Conservation (phyloP, 345 rosid genomes). For the Gossypium mustelinum region DNA sequence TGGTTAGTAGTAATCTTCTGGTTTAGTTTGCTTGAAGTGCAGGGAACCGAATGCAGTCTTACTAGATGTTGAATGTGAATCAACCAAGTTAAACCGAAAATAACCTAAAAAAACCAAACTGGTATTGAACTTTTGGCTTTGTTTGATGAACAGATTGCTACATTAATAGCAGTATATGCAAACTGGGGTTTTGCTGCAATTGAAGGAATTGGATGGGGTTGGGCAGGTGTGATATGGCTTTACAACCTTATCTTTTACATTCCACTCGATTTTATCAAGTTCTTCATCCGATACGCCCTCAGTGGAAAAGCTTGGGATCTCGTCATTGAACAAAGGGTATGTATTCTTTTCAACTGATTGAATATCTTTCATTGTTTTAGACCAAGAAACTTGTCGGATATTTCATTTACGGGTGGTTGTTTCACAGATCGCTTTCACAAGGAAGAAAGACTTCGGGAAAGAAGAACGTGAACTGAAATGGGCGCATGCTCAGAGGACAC, state of each 20-base stretch:
- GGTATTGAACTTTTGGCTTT: neutral
- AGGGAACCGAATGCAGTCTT: neutral
- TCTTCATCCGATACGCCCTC: conserved; percentile 44
- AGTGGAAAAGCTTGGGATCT: conserved; percentile 65
- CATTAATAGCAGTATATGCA: conserved; percentile 52
- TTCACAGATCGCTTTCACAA: conserved; percentile 50
- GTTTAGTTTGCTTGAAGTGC: neutral
- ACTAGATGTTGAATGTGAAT: neutral
- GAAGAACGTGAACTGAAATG: conserved; percentile 54
- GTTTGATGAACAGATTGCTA: conserved; percentile 39
- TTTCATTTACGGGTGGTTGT: neutral
- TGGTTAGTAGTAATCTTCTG: conserved; percentile 35
- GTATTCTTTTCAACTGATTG: neutral
- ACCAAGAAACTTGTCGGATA: neutral
- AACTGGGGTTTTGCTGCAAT: conserved; percentile 51
- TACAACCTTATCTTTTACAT: conserved; percentile 47
- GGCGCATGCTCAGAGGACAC: conserved; percentile 59
- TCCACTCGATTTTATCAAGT: conserved; percentile 51
- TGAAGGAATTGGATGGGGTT: conserved; percentile 61
- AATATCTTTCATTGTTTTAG: neutral
- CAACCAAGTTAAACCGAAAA: neutral
- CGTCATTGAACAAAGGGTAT: conserved; percentile 60
- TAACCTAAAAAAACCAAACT: neutral
- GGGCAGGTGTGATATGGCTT: conserved; percentile 62
- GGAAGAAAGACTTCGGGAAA: conserved; percentile 45